Base-by-base conservation (phyloP, 2,329 filamentous ascomycete genomes). In the Harringtonia lauricola region DNA sequence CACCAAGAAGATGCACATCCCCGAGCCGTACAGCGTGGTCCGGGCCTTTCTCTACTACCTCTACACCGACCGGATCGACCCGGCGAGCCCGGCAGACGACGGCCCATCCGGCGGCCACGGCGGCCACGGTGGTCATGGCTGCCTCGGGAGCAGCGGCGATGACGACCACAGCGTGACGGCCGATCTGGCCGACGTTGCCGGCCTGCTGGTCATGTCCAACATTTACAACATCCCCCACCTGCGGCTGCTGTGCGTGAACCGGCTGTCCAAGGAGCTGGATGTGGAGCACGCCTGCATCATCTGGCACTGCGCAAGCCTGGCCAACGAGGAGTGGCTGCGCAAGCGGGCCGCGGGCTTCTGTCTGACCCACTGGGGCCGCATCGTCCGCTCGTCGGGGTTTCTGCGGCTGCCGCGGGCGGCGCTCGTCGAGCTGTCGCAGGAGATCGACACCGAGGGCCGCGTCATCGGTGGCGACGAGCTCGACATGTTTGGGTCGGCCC, bases 171-270 rank as follows among this genome's bases (percentile, higher is more conserved):
- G 35, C 19, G 84, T 89, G 30, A 86, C 92, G 65, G 76, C 77
- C 0, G 74, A 82, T 39, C 76, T 95, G 18, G 78, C 81, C 26
- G 89, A 95, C 53, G 88, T 96, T 14, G 90, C 92, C 0, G 90
- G 92, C 9, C 79, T 98, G 62, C 74, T 98, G 3, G 90, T 98
- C 51, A 94, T 98, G 86, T 88, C 88, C 36, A 95, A 96, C 60
- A 86, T 96, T 38, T 98, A 98, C 65, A 90, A 95, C 58, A 94
- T 98, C 67, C 89, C 89, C 1, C 87, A 92, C 52, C 77, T 98
- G 21, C 84, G 90, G 18, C 75, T 95, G 8, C 72, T 96, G 2
- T 95, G 90, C 59, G 85, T 96, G 43, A 90, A 95, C 58, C 79
- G 92, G 9, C 73, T 98, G 4, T 83, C 85, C 44, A 84, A 86